Base-by-base conservation (phyloP, 345 rosid species). In the Moringa oleifera region DNA sequence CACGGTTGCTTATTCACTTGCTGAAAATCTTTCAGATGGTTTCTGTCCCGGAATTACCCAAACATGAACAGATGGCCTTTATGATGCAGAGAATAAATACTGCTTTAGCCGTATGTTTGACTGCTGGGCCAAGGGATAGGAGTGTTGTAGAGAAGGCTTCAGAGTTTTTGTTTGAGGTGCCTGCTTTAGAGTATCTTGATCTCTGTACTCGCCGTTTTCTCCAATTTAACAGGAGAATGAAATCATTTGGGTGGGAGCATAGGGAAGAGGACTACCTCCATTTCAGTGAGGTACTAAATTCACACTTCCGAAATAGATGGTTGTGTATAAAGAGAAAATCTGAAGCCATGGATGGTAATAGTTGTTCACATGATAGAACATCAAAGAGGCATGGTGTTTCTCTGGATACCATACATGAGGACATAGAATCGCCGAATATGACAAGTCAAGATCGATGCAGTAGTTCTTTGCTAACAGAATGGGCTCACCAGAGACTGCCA, bases 401-500 rank as follows among this genome's bases (percentile, higher is more conserved):
- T 80, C 75, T 93, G 49, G 88, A 84, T 55, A 87, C 91, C 57
- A 87, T 93, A 63, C 86, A 84, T 47, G 98, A 93, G 79, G 88
- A 86, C 23, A 22, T 67, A 53, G 90, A 83, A 53, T 47, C 74
- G 53, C 71, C 83, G 80, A 71, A 68, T 65, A 61, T 56, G 74
- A 57, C 67, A 22, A 71, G 69, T 55, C 76, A 65, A 65, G 78
- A 64, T 70, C 51, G 51, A 62, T 23, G 51, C 54, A 52, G 58
- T 63, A 65, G 61, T 70, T 75, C 77, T 57, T 70, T 71, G 69
- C 28, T 70, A 28, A 56, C 72, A 59, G 94, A 93, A 74, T 90
- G 96, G 96, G 86, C 90, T 53, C 82, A 77, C 68, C 97, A 90
- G 88, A 83, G 89, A 79, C 53, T 88, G 77, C 96, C 96, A 3